Percentiles rank a stretch among this genome's conserved stretches.
Evolutionary conservation across 352 stramenopile species (phyloP).

Genomic region (Phytophthora melonis): DNA sequence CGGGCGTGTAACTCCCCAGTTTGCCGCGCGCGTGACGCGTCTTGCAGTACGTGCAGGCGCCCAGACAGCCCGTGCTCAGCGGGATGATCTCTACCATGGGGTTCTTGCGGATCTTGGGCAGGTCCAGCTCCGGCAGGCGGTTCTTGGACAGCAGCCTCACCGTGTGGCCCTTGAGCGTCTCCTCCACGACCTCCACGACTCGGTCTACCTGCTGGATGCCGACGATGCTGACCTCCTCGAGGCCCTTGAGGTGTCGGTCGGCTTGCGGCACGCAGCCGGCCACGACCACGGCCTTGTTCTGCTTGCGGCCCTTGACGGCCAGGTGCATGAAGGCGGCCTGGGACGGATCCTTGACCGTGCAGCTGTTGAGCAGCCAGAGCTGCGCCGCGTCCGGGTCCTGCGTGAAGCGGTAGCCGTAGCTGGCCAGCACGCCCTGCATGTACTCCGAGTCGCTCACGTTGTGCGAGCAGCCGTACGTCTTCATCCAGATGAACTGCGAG

Average conservation of each 20-base stretch:
- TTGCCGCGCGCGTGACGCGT: conserved; percentile 92
- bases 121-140: conserved; percentile 83
- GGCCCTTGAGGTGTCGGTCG: conserved; percentile 82
- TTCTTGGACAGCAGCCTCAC: conserved; percentile 88
- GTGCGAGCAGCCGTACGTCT: conserved; percentile 94
- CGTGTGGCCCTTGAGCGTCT: conserved; percentile 92
- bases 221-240: conserved; percentile 89
- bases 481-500: conserved; percentile 86
- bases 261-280: conserved; percentile 93
- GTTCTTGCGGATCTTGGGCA: conserved; percentile 95
- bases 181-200: conserved; percentile 92
- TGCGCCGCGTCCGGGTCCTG: conserved; percentile 80
- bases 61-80: conserved; percentile 92
- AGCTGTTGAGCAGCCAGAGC: conserved; percentile 93
- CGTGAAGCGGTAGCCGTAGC: conserved; percentile 92
- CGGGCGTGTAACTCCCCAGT: conserved; percentile 87
- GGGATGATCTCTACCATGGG: conserved; percentile 94
- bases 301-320: conserved; percentile 78
- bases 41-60: conserved; percentile 95
- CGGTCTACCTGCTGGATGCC: conserved; percentile 93
- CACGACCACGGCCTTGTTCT: conserved; percentile 90
- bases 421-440: conserved; percentile 91
- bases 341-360: conserved; percentile 95
- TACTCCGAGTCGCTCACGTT: conserved; percentile 95
- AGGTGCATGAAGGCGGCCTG: conserved; percentile 92